phyloP scores from a whole-genome alignment of 2,329 filamentous ascomycete genomes.

The Pestalotiopsis sp. region DNA sequence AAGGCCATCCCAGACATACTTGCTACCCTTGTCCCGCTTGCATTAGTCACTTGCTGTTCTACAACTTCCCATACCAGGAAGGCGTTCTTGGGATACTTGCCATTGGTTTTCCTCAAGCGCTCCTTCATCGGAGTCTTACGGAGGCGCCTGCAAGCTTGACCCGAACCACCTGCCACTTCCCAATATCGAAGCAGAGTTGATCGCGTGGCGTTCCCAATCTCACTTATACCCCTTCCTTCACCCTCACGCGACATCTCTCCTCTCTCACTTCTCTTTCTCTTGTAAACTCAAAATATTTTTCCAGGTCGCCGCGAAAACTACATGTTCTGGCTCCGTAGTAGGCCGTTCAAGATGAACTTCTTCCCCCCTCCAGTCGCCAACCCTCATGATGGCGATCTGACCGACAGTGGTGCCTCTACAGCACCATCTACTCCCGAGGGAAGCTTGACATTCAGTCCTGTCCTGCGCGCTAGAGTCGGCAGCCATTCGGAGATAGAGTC shows the following conservation, averaged over 20 bases:
- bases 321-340: not conserved
- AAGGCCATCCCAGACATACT: not conserved
- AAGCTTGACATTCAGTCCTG: conserved; percentile 44
- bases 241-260: not conserved
- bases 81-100: not conserved
- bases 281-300: not conserved
- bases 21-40: not conserved
- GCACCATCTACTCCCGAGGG: conserved; percentile 48
- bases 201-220: not conserved
- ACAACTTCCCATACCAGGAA: not conserved
- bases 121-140: not conserved
- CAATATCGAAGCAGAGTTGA: not conserved
- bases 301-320: not conserved
- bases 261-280: not conserved
- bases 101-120: not conserved
- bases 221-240: not conserved
- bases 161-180: not conserved
- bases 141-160: not conserved
- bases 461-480: conserved; percentile 33
- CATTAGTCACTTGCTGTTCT: not conserved
- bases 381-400: conserved; percentile 31
- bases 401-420: conserved; percentile 37
- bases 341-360: conserved; percentile 20
- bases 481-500: conserved; percentile 20
- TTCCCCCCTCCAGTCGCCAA: conserved; percentile 25